phyloP scores from a whole-genome alignment of 2,329 filamentous ascomycete species.

The Talaromyces funiculosus region DNA sequence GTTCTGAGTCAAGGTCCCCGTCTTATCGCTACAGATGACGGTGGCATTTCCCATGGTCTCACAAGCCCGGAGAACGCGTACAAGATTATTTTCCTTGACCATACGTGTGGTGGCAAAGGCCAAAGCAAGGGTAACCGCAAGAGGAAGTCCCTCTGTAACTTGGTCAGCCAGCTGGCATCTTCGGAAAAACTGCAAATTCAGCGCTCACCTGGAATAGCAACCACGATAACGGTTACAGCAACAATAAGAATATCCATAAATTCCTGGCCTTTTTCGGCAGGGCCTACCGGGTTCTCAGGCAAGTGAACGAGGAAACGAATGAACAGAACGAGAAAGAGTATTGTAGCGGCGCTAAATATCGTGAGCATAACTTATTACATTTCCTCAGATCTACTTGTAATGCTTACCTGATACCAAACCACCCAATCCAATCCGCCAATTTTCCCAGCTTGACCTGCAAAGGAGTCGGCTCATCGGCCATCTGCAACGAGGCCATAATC shows the following conservation, averaged over 20 bases:
- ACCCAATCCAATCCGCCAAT: slow-evolving; percentile 66
- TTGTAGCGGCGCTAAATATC: slow-evolving; percentile 51
- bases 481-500: slow-evolving; percentile 67
- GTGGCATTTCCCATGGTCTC: slow-evolving; percentile 79
- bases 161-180: background rate
- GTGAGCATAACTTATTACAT: background rate
- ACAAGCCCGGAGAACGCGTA: slow-evolving; percentile 69
- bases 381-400: background rate
- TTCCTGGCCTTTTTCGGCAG: slow-evolving; percentile 70
- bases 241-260: slow-evolving; percentile 74
- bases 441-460: slow-evolving; percentile 70
- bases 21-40: slow-evolving; percentile 76
- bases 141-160: slow-evolving; percentile 59
- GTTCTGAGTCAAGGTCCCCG: slow-evolving; percentile 68
- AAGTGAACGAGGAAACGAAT: slow-evolving; percentile 77
- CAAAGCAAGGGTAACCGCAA: slow-evolving; percentile 71
- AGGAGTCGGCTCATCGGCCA: slow-evolving; percentile 68
- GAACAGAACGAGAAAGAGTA: slow-evolving; percentile 78
- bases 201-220: slow-evolving; percentile 56
- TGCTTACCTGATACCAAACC: background rate
- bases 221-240: slow-evolving; percentile 72
- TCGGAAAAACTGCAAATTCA: background rate
- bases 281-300: slow-evolving; percentile 45
- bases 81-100: slow-evolving; percentile 71
- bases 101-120: slow-evolving; percentile 73